Evolutionary conservation across 2,329 filamentous ascomycete species (phyloP).

Genomic region (Neurospora sp.): DNA sequence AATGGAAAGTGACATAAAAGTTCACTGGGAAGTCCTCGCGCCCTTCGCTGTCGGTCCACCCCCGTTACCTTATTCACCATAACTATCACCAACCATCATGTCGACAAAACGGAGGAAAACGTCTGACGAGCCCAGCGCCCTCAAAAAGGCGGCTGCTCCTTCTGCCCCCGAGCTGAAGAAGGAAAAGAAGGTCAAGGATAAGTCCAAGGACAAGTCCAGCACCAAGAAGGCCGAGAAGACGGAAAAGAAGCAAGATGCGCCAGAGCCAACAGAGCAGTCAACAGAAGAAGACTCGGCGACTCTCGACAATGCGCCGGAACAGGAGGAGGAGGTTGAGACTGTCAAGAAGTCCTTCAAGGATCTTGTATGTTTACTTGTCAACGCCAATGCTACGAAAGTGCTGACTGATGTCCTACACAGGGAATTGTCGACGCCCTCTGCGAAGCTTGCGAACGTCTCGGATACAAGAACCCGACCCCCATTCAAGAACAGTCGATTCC

Average conservation of each 20-base stretch:
- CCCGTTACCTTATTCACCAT: neutral
- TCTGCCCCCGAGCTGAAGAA: slow-evolving; percentile 3
- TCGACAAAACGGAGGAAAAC: slow-evolving; percentile 17
- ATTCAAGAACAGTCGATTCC: slow-evolving; percentile 51
- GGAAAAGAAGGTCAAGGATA: slow-evolving; percentile 4
- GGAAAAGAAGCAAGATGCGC: neutral
- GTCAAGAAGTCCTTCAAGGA: slow-evolving; percentile 56
- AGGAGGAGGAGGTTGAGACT: slow-evolving; percentile 13
- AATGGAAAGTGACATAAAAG: slow-evolving; percentile 5
- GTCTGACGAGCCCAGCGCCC: slow-evolving; percentile 5
- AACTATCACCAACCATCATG: slow-evolving; percentile 7
- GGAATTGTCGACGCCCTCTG: slow-evolving; percentile 81
- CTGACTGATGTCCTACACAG: slow-evolving; percentile 24
- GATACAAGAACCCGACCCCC: slow-evolving; percentile 78
- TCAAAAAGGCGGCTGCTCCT: slow-evolving; percentile 1
- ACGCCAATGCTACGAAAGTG: neutral
- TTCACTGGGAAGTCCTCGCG: slow-evolving; percentile 4
- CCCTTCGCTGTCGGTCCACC: neutral
- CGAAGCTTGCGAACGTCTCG: slow-evolving; percentile 74
- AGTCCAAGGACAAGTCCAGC: slow-evolving; percentile 5
- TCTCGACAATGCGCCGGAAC: slow-evolving; percentile 15
- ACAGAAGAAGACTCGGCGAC: slow-evolving; percentile 16
- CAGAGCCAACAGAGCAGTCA: slow-evolving; percentile 6
- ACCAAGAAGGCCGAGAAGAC: slow-evolving; percentile 1
- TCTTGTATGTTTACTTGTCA: slow-evolving; percentile 30